Conservation (phyloP, 345 rosid genomes). For the Streptanthus diversifolius region DNA sequence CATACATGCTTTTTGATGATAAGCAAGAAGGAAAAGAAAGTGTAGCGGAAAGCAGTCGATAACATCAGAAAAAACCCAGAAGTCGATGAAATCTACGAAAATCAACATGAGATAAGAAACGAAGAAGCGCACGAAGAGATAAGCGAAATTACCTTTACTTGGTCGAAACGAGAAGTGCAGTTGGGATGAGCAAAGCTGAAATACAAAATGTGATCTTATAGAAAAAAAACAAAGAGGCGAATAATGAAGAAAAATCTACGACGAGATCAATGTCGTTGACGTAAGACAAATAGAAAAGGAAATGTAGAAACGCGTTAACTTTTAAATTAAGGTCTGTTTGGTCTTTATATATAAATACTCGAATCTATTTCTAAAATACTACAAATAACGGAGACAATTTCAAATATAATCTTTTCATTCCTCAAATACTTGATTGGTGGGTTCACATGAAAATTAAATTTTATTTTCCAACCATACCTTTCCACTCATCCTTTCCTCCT, state of each 20-base stretch:
- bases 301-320: slow-evolving; percentile 13
- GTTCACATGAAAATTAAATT: too few species aligned
- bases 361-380: too few species aligned
- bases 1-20: not conserved
- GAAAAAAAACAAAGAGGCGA: not conserved
- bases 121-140: not conserved
- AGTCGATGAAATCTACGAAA: too few species aligned
- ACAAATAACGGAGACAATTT: too few species aligned
- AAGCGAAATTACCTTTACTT: not conserved
- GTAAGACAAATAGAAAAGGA: not conserved
- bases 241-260: not conserved
- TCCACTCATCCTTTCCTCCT: too few species aligned
- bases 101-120: not conserved
- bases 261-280: slow-evolving; percentile 12
- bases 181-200: not conserved
- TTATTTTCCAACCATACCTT: too few species aligned
- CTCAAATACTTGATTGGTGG: too few species aligned
- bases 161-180: not conserved
- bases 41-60: not conserved
- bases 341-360: too few species aligned
- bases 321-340: not conserved
- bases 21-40: not conserved
- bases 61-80: too few species aligned
- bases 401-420: too few species aligned
- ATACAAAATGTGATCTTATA: not conserved